Percentiles rank a stretch among this genome's conserved stretches.
These are phyloP conservation scores for Jasminum sambac DNA, from an alignment of 257 asterid genomes.

Conservation along the genomic window DNA sequence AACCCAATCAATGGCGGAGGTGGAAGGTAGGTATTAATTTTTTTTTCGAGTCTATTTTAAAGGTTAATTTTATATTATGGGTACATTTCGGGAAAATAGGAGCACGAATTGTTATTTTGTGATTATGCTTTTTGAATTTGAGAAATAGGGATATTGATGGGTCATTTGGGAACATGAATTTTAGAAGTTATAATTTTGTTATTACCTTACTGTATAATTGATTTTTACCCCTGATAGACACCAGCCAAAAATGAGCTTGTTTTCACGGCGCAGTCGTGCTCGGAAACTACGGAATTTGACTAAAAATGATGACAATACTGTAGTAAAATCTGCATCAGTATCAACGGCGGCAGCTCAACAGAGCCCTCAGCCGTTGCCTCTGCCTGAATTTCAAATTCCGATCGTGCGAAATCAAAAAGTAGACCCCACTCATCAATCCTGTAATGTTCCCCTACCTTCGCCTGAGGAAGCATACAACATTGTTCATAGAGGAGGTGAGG, in stretches of 20 bases:
- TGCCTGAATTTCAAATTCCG: conserved; percentile 54
- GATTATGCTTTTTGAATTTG: neutral
- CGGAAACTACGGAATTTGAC: conserved; percentile 34
- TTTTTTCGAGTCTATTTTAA: neutral
- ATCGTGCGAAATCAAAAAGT: conserved; percentile 41
- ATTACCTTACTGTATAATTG: neutral
- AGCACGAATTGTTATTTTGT: neutral
- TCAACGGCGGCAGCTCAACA: conserved; percentile 24
- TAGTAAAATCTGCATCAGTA: conserved; percentile 5
- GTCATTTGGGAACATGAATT: neutral
- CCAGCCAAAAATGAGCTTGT: conserved; percentile 36
- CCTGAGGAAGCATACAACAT: conserved; percentile 31
- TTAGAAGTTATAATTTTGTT: neutral
- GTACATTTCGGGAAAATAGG: neutral
- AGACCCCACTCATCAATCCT: conserved; percentile 25
- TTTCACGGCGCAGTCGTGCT: conserved; percentile 39
- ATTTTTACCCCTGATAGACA: conserved; percentile 12
- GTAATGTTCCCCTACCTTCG: conserved; percentile 43
- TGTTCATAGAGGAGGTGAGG: conserved; percentile 15
- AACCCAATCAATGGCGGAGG: conserved; percentile 24
- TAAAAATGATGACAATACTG: conserved; percentile 33
- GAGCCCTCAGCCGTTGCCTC: conserved; percentile 68
- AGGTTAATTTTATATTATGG: neutral
- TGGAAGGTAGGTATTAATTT: conserved; percentile 4
- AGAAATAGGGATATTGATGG: neutral